Conservation (phyloP, 495 filamentous ascomycete species). For the Neurospora sp. region DNA sequence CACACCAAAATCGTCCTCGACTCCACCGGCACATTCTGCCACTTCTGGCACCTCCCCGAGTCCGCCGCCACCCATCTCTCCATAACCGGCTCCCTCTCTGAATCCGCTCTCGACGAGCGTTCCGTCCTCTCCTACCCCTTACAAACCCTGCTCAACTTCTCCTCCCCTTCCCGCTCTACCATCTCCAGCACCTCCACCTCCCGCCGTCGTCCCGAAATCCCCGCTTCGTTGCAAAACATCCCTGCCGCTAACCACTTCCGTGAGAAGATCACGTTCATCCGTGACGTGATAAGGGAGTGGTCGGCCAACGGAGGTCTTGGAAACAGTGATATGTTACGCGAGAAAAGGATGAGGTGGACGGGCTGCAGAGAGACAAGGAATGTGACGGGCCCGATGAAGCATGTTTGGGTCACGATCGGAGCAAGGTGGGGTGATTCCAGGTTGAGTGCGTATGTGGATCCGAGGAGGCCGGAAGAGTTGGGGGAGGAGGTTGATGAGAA, state of each 20-base stretch:
- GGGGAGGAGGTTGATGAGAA: slow-evolving; percentile 38
- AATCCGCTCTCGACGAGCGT: slow-evolving; percentile 52
- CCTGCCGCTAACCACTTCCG: slow-evolving; percentile 69
- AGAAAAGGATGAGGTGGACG: slow-evolving; percentile 52
- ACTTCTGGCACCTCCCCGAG: slow-evolving; percentile 74
- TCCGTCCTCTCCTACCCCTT: slow-evolving; percentile 51
- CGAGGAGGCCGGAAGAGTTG: slow-evolving; percentile 34
- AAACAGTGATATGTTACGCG: slow-evolving; percentile 38
- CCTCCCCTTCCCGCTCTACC: slow-evolving; percentile 28
- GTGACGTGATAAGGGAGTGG: slow-evolving; percentile 61
- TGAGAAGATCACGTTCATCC: slow-evolving; percentile 69
- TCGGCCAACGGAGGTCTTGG: slow-evolving; percentile 61
- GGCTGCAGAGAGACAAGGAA: slow-evolving; percentile 55
- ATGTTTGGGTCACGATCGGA: slow-evolving; percentile 78
- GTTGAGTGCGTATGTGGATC: slow-evolving; percentile 40
- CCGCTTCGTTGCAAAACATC: slow-evolving; percentile 47
- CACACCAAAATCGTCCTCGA: slow-evolving; percentile 89
- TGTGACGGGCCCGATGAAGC: slow-evolving; percentile 49
- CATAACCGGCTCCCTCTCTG: slow-evolving; percentile 52
- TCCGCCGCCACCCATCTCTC: slow-evolving; percentile 55
- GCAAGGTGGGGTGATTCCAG: slow-evolving; percentile 61
- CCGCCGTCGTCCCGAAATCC: slow-evolving; percentile 43
- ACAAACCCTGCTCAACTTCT: slow-evolving; percentile 47
- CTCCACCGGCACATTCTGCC: slow-evolving; percentile 61
- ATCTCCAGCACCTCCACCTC: slow-evolving; percentile 25